Percentiles rank a stretch among this genome's conserved stretches.
These are phyloP conservation scores for Clitopilus hobsonii DNA, from an alignment of 768 basidiomycete species.

Conservation along the genomic window DNA sequence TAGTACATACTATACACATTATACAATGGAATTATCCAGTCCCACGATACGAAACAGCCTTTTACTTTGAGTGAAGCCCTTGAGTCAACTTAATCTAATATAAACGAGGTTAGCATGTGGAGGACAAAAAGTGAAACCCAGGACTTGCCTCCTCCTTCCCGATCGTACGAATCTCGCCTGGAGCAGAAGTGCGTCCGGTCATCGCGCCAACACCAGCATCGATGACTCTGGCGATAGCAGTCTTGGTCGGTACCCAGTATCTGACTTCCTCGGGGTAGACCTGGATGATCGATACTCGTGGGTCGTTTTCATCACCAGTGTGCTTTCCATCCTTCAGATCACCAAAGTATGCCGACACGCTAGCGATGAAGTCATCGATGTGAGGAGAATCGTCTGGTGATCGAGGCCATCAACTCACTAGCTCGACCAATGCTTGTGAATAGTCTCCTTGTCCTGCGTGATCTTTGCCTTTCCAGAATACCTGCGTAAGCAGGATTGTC, in stretches of 20 bases:
- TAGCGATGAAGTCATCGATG: constrained; percentile 18
- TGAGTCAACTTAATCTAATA: constrained; percentile 40
- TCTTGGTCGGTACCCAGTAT: constrained; percentile 72
- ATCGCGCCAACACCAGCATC: constrained; percentile 57
- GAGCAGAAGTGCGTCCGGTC: constrained; percentile 58
- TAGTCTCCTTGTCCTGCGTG: constrained; percentile 53
- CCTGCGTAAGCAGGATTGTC: constrained; percentile 23
- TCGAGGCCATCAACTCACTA: constrained; percentile 26
- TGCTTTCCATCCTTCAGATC: constrained; percentile 83
- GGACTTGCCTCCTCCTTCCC: constrained; percentile 61
- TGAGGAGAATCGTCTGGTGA: background rate
- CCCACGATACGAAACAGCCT: background rate
- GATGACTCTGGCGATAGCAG: constrained; percentile 49
- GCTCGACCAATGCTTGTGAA: constrained; percentile 63
- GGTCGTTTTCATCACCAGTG: constrained; percentile 75
- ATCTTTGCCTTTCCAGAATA: constrained; percentile 71
- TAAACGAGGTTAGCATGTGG: background rate
- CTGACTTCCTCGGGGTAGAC: constrained; percentile 77
- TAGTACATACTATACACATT: constrained; percentile 1
- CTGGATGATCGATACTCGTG: constrained; percentile 75
- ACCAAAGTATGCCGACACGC: constrained; percentile 76
- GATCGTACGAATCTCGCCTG: constrained; percentile 77
- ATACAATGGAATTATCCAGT: background rate
- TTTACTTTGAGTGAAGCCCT: constrained; percentile 28
- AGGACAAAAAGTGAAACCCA: background rate